phyloP scores from a whole-genome alignment of 108 stramenopile genomes.

The Skeletonema grethae region DNA sequence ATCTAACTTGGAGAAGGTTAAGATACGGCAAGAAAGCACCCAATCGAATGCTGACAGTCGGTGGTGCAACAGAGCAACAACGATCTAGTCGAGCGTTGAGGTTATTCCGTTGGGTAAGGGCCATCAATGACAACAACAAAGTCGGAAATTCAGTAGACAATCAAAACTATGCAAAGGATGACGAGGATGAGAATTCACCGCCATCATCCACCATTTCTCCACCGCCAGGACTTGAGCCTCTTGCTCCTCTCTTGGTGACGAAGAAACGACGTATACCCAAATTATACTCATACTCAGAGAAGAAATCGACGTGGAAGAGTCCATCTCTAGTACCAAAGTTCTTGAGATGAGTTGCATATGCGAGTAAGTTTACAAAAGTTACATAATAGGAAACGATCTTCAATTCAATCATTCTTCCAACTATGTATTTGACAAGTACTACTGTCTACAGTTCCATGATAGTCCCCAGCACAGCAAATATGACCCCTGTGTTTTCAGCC shows the following conservation, averaged over 20 bases:
- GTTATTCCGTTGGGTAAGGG: not conserved
- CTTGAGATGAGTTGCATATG: not conserved
- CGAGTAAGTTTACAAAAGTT: not conserved
- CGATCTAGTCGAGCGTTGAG: conserved; percentile 1
- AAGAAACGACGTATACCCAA: not conserved
- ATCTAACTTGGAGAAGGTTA: conserved; percentile 1
- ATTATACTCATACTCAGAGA: not conserved
- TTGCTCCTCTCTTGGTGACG: not conserved
- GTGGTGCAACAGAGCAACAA: conserved; percentile 9
- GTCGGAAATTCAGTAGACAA: not conserved
- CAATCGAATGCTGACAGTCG: conserved; percentile 26
- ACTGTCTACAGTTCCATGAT: no score
- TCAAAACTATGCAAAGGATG: not conserved
- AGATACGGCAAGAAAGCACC: not conserved
- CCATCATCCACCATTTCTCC: not conserved
- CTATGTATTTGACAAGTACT: no score
- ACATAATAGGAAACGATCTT: not conserved
- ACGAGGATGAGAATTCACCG: not conserved
- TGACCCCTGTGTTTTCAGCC: no score
- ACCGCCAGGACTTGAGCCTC: not conserved
- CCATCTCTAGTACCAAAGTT: not conserved
- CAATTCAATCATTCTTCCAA: no score
- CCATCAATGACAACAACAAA: not conserved
- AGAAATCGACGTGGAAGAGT: not conserved
- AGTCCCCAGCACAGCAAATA: no score